Conservation (phyloP, 192 early-diverging fungal genomes). For the Linderina pennispora region DNA sequence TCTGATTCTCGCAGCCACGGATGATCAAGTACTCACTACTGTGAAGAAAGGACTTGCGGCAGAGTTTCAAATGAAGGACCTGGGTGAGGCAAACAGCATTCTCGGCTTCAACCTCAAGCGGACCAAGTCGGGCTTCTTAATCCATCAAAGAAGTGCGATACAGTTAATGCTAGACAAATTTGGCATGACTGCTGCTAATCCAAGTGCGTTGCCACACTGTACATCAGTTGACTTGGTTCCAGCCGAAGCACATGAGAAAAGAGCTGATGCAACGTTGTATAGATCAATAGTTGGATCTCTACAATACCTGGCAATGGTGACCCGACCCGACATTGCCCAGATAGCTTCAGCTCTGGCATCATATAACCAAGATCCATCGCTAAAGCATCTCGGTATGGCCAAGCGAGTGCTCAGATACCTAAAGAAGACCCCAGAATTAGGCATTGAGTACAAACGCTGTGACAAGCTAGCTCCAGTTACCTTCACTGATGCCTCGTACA, state of each 20-base stretch:
- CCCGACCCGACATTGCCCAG: conserved; percentile 3
- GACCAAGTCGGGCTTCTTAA: not conserved
- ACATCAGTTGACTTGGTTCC: not conserved
- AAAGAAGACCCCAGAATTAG: conserved; percentile 2
- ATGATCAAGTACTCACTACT: not conserved
- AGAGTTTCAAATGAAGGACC: conserved; percentile 3
- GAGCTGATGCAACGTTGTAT: conserved; percentile 1
- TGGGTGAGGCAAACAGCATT: not conserved
- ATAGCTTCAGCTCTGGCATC: conserved; percentile 4
- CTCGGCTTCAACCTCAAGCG: conserved; percentile 1
- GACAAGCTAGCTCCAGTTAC: not conserved
- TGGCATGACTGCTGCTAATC: conserved; percentile 1
- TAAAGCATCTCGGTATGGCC: conserved; percentile 1
- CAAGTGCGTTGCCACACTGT: not conserved
- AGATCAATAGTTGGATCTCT: conserved; percentile 4
- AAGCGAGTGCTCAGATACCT: conserved; percentile 8
- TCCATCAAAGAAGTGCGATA: conserved; percentile 1
- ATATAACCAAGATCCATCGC: not conserved
- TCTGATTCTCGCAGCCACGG: not conserved
- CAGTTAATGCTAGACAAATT: not conserved
- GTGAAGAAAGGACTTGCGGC: no score
- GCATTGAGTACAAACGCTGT: conserved; percentile 1
- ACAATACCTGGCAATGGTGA: conserved; percentile 3
- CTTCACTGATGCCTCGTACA: conserved; percentile 10
- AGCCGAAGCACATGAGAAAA: not conserved